Percentiles rank a stretch among this genome's conserved stretches.
Evolutionary conservation across 2,329 filamentous ascomycete species (phyloP).

Genomic region (Colletotrichum sp.): DNA sequence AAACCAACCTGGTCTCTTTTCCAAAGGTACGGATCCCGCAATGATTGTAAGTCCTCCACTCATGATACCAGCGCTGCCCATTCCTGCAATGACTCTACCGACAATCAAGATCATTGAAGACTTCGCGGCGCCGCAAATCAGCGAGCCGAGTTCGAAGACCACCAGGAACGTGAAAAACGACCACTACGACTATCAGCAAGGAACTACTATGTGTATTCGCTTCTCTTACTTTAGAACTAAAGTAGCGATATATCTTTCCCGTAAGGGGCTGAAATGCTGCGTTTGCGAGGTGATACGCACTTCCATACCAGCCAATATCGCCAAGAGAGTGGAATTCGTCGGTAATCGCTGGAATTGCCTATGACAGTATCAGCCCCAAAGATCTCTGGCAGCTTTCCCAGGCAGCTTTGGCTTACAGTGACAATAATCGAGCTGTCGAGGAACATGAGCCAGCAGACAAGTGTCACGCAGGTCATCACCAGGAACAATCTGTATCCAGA

Average conservation of each 20-base stretch:
- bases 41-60: slow-evolving; percentile 39
- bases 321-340: slow-evolving; percentile 40
- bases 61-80: slow-evolving; percentile 50
- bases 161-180: slow-evolving; percentile 32
- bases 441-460: slow-evolving; percentile 27
- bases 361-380: not conserved
- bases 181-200: slow-evolving; percentile 36
- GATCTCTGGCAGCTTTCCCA: not conserved
- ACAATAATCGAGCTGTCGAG: slow-evolving; percentile 39
- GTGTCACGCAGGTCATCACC: slow-evolving; percentile 20
- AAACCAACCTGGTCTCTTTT: slow-evolving; percentile 32
- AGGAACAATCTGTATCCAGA: slow-evolving; percentile 25
- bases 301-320: slow-evolving; percentile 52
- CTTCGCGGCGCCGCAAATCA: slow-evolving; percentile 51
- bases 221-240: slow-evolving; percentile 40
- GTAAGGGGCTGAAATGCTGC: slow-evolving; percentile 32
- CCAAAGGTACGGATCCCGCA: slow-evolving; percentile 31
- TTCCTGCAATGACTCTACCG: slow-evolving; percentile 53
- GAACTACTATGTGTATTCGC: not conserved
- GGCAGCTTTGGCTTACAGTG: slow-evolving; percentile 30
- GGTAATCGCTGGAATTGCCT: slow-evolving; percentile 38
- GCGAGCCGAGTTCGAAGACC: slow-evolving; percentile 43
- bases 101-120: slow-evolving; percentile 52
- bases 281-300: slow-evolving; percentile 36
- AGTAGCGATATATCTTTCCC: slow-evolving; percentile 32